Evolutionary conservation across 2,329 filamentous ascomycete genomes (phyloP).

Genomic region (Trichophyton verrucosum): DNA sequence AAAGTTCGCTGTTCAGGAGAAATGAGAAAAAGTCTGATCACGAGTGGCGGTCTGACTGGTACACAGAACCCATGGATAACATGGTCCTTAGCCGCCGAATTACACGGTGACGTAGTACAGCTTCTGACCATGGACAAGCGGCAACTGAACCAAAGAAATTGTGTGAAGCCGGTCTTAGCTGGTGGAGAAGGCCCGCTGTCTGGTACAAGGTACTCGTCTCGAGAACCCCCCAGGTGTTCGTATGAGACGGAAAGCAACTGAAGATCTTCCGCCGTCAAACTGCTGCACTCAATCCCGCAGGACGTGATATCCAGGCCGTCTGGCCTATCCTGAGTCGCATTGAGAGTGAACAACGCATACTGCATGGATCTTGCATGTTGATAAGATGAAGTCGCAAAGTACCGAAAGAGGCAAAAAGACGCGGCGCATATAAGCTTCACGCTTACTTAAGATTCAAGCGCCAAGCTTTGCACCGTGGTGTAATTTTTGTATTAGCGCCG

Average conservation of each 20-base stretch:
- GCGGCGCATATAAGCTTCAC: background rate
- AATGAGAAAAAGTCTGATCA: background rate
- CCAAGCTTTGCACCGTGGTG: background rate
- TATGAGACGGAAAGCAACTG: background rate
- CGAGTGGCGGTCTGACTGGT: background rate
- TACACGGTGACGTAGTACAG: too few relatives aligned
- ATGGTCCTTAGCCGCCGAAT: background rate
- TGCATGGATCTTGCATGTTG: background rate
- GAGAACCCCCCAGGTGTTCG: background rate
- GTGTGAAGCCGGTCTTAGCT: background rate
- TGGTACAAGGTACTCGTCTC: background rate
- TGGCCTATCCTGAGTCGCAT: background rate
- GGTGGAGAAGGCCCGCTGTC: background rate
- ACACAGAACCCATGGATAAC: background rate
- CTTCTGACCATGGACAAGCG: background rate
- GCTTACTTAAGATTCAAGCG: background rate
- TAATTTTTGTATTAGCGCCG: background rate
- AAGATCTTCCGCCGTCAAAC: background rate
- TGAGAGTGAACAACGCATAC: background rate
- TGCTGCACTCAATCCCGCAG: background rate
- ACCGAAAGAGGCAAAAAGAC: background rate
- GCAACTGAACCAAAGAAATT: background rate
- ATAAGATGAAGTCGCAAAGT: background rate
- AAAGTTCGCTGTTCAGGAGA: background rate
- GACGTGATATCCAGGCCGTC: background rate